Base-by-base conservation (phyloP, 2,329 filamentous ascomycete species). In the Fusarium continuum region DNA sequence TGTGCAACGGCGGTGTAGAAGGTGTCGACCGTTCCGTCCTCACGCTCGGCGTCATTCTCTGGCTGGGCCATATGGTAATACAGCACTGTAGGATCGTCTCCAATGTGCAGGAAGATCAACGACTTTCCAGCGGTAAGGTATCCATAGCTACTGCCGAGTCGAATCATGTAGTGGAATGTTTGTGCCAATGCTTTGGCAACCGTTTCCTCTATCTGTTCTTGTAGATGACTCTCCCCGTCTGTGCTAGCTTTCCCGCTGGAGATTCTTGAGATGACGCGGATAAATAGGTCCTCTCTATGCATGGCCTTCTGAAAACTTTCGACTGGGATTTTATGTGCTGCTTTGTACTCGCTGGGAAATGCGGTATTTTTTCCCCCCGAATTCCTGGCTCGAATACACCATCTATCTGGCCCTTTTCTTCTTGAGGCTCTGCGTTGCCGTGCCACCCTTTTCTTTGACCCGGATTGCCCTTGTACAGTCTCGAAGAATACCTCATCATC, bases 91-190 rank as follows among this genome's bases (percentile, higher is more conserved):
- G 31, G 59, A 46, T 62, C 41, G 9, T 31, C 61, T 9, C 23
- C 39, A 43, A 73, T 41, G 25, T 51, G 55, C 61, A 73, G 69
- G 32, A 73, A 67, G 26, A 73, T 29, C 22, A 67, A 57, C 10
- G 65, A 67, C 56, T 69, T 54, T 39, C 70, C 69, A 26, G 67
- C 66, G 52, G 63, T 48, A 8, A 74, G 28, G 51, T 70, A 67
- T 54, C 69, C 64, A 45, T 70, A 74, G 40, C 59, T 46, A 23
- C 72, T 40, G 32, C 51, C 61, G 34, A 49, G 50, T 23, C 16
- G 5, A 13, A 70, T 34, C 64, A 70, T 70, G 13, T 63, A 64
- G 39, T 70, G 40, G 22, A 63, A 70, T 31, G 64, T 55, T 39
- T 69, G 56, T 16, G 53, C 54, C 55, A 68, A 52, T 17, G 55